A percentile compares a stretch with the other conserved stretches of the same genome.
phyloP scores from a whole-genome alignment of 1,139 yeast species.

The Chernovozyma sophiae-reginae region DNA sequence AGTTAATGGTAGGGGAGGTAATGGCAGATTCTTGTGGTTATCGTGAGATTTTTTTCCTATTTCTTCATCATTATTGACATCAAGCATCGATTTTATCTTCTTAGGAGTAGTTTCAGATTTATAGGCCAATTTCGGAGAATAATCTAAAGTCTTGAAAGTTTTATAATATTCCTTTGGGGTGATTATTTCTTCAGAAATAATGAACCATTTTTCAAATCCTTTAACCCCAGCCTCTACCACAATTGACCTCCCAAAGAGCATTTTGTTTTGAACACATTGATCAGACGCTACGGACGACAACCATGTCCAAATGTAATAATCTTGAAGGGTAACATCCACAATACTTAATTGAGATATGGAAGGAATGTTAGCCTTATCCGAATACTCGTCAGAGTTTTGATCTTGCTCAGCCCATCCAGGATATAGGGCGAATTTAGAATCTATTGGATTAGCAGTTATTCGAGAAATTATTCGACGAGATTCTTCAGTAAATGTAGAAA shows the following conservation, averaged over 20 bases:
- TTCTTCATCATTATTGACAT: not conserved
- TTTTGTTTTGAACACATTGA: conserved; percentile 61
- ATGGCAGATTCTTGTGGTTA: conserved; percentile 23
- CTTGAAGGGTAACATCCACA: conserved; percentile 70
- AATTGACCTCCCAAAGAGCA: conserved; percentile 73
- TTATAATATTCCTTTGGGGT: conserved; percentile 37
- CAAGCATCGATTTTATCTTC: not conserved
- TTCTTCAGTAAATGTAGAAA: conserved; percentile 67
- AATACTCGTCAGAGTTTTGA: conserved; percentile 1
- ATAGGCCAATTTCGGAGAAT: conserved; percentile 1
- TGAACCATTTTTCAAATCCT: conserved; percentile 82
- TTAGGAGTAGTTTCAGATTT: not conserved
- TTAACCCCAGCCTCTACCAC: conserved; percentile 69
- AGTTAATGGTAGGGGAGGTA: conserved; percentile 33
- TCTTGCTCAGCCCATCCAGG: conserved; percentile 43
- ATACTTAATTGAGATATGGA: conserved; percentile 49
- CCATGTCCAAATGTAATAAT: conserved; percentile 92
- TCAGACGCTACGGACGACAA: conserved; percentile 72
- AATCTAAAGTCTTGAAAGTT: conserved; percentile 16
- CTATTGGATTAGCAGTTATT: conserved; percentile 43
- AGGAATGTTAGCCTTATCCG: conserved; percentile 23
- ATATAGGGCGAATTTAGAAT: conserved; percentile 33
- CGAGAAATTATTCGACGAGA: conserved; percentile 65
- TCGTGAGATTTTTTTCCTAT: not conserved
- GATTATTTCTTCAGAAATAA: conserved; percentile 66